phyloP scores from a whole-genome alignment of 2,329 filamentous ascomycete species.

The Aspergillus sp. region DNA sequence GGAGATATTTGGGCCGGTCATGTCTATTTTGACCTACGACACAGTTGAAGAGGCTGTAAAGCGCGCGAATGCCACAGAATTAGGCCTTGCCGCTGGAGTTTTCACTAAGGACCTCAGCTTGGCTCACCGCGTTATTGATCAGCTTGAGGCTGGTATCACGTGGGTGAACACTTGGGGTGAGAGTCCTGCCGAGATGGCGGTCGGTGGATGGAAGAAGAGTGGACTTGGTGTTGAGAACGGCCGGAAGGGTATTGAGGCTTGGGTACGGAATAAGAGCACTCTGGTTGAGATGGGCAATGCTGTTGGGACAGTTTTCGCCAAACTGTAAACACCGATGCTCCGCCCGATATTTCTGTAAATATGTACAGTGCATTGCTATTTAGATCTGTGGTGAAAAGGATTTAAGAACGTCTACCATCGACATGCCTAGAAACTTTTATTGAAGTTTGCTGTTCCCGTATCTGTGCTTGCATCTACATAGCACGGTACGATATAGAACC shows the following conservation, averaged over 20 bases:
- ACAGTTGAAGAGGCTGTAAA: conserved; percentile 67
- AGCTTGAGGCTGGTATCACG: conserved; percentile 79
- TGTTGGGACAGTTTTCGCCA: conserved; percentile 72
- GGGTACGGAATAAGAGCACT: conserved; percentile 85
- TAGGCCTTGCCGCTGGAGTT: conserved; percentile 81
- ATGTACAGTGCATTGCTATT: not conserved
- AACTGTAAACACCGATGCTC: conserved; percentile 50
- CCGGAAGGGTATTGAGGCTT: conserved; percentile 72
- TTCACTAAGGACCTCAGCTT: conserved; percentile 73
- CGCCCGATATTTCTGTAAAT: not conserved
- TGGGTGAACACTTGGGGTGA: conserved; percentile 97
- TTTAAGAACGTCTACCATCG: not conserved
- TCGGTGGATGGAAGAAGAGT: conserved; percentile 89
- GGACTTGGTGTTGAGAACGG: conserved; percentile 88
- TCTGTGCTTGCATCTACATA: no score
- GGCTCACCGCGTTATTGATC: conserved; percentile 69
- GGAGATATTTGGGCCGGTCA: conserved; percentile 87
- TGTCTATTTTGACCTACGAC: conserved; percentile 75
- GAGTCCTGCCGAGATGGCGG: conserved; percentile 85
- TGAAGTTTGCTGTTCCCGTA: no score
- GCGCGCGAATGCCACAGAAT: conserved; percentile 72
- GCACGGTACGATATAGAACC: no score
- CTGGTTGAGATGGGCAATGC: conserved; percentile 75
- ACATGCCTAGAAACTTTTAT: no score
- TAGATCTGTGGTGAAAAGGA: not conserved